Conservation (phyloP, 2,329 filamentous ascomycete species). For the Trichocomaceae sp. region DNA sequence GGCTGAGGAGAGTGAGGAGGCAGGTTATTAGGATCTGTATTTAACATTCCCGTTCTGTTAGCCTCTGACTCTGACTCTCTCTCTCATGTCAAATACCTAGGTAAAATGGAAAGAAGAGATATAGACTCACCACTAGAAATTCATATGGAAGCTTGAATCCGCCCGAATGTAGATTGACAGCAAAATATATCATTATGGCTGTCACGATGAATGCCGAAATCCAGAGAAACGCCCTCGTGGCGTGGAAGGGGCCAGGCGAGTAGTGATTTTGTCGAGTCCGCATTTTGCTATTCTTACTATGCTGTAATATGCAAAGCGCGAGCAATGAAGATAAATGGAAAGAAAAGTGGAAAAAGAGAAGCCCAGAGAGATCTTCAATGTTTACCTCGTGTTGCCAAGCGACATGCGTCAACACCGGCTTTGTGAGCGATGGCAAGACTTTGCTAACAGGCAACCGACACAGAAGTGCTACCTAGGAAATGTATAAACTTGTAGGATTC, state of each 20-base stretch:
- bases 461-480: not conserved
- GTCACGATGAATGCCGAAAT: conserved; percentile 51
- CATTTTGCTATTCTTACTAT: conserved; percentile 21
- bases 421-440: too few relatives aligned
- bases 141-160: conserved; percentile 52
- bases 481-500: not conserved
- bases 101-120: not conserved
- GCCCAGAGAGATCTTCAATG: not conserved
- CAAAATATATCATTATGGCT: conserved; percentile 51
- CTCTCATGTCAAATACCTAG: too few relatives aligned
- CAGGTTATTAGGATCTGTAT: conserved; percentile 47
- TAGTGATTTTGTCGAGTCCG: conserved; percentile 28
- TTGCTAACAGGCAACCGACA: not conserved
- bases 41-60: not conserved
- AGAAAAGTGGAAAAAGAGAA: not conserved
- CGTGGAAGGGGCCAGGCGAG: conserved; percentile 34
- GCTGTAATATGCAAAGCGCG: not conserved
- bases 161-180: conserved; percentile 47
- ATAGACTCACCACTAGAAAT: conserved; percentile 49
- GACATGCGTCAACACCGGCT: not conserved
- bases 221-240: conserved; percentile 34
- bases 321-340: not conserved
- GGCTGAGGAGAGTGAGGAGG: conserved; percentile 46
- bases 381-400: not conserved
- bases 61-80: too few relatives aligned